phyloP scores from a whole-genome alignment of 2,329 filamentous ascomycete species.

The Hymenoscyphus fructigenus region DNA sequence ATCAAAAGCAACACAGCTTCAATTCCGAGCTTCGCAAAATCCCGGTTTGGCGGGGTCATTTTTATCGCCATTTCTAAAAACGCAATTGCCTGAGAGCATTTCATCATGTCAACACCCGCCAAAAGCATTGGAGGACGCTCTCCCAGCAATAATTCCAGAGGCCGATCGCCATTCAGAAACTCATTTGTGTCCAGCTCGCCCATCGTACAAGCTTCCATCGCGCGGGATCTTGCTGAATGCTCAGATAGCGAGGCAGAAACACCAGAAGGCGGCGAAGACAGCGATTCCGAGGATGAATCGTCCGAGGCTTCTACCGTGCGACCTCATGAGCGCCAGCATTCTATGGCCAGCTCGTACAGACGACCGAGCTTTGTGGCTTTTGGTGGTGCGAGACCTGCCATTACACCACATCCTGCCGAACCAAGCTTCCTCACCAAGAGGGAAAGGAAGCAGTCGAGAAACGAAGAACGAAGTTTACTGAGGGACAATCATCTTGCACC shows the following conservation, averaged over 20 bases:
- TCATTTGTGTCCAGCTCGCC: conserved; percentile 61
- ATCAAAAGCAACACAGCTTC: background rate
- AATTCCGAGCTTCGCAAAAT: background rate
- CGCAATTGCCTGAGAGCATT: conserved; percentile 4
- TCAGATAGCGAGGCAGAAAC: conserved; percentile 53
- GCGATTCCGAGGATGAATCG: conserved; percentile 42
- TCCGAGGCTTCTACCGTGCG: conserved; percentile 39
- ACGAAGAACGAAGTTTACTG: conserved; percentile 60
- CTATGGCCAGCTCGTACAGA: conserved; percentile 67
- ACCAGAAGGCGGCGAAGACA: conserved; percentile 41
- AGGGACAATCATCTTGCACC: conserved; percentile 66
- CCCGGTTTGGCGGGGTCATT: background rate
- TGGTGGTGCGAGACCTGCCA: conserved; percentile 66
- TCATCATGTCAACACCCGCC: conserved; percentile 32
- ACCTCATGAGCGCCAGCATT: conserved; percentile 41
- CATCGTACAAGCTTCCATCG: conserved; percentile 63
- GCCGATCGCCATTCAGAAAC: conserved; percentile 39
- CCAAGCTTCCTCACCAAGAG: conserved; percentile 49
- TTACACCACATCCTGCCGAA: conserved; percentile 57
- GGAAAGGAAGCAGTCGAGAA: conserved; percentile 56
- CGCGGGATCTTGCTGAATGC: conserved; percentile 65
- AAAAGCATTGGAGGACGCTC: conserved; percentile 24
- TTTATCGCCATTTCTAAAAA: background rate
- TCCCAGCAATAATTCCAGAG: conserved; percentile 22
- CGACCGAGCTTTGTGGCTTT: conserved; percentile 75